Base-by-base conservation (phyloP, 225 moss, liverwort and hornwort species). In the Thuidium tamariscinum region DNA sequence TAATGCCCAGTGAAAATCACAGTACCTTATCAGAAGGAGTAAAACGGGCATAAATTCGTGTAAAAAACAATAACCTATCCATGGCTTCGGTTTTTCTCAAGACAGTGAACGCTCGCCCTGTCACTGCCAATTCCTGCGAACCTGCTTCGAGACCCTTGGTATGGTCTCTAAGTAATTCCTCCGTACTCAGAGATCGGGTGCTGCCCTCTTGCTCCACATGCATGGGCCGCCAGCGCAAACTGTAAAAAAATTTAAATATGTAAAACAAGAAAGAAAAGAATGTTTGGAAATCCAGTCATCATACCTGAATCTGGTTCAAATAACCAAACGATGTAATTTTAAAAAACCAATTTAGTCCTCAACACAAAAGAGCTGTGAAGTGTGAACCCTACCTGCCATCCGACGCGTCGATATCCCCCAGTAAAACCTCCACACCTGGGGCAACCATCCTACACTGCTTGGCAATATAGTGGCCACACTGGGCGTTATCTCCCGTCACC, bases 401-500 rank as follows among this genome's bases (percentile, higher is more conserved):
- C 55, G 7, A 1, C 63, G 60, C 51, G 49, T 91, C 92, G 42
- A 92, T 77, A 87, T 96, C 95, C 23, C 96, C 94, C n/a, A 96
- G 87, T 66, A 96, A 90, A 74, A 96, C 90, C 18, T 68, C 70
- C 42, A 94, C 95, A 83, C 91, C 88, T 61, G 92, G 92, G 19
- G 94, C 93, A 87, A 95, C 75, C 91, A 96, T 89, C 86, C 76
- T 89, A 86, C 91, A 92, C 83, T 94, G 75, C 88, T 89, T 94
- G 44, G 96, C 93, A 87, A 97, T 93, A 65, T 94, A 97, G 80
- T 95, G 92, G 61, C 96, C 97, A 90, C 95, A 96, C 81, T 96
- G 97, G 70, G 97, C 97, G 83, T 96, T 96, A 79, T 96, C 96
- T 46, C 97, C 97, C 5, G 97, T 97, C 85, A 97, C 96, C 97